These are phyloP conservation scores for Corylus americana DNA, from an alignment of 306 rosid species.

Conservation along the genomic window DNA sequence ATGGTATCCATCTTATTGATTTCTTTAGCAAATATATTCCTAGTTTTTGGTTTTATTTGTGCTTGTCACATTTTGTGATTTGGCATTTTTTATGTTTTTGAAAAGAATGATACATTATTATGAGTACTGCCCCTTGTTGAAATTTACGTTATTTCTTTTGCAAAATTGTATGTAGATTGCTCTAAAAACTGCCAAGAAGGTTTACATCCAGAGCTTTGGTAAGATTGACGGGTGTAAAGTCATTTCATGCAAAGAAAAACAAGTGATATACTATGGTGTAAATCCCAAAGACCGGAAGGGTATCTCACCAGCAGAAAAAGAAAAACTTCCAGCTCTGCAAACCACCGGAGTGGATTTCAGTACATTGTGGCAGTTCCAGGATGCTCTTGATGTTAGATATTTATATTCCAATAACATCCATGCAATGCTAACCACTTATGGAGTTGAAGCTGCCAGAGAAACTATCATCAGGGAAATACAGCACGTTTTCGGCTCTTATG, in stretches of 20 bases:
- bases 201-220: constrained; percentile 72
- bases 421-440: constrained; percentile 66
- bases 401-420: constrained; percentile 71
- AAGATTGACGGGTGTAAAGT: constrained; percentile 59
- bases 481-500: constrained; percentile 79
- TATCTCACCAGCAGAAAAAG: constrained; percentile 50
- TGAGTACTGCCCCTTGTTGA: constrained; percentile 5
- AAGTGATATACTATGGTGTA: background rate
- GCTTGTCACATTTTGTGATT: background rate
- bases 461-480: constrained; percentile 78
- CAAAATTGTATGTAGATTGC: constrained; percentile 55
- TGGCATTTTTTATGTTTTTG: background rate
- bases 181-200: constrained; percentile 69
- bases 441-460: constrained; percentile 92
- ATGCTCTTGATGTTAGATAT: constrained; percentile 62
- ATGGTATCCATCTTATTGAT: background rate
- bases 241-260: constrained; percentile 26
- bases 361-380: constrained; percentile 72
- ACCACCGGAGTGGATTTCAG: constrained; percentile 74
- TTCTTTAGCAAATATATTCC: background rate
- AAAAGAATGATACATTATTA: background rate
- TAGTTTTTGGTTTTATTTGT: background rate
- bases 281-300: constrained; percentile 45
- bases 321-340: constrained; percentile 69
- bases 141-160: constrained; percentile 13